Evolutionary conservation across 768 basidiomycete species (phyloP).

Genomic region (Dioszegia crocea): DNA sequence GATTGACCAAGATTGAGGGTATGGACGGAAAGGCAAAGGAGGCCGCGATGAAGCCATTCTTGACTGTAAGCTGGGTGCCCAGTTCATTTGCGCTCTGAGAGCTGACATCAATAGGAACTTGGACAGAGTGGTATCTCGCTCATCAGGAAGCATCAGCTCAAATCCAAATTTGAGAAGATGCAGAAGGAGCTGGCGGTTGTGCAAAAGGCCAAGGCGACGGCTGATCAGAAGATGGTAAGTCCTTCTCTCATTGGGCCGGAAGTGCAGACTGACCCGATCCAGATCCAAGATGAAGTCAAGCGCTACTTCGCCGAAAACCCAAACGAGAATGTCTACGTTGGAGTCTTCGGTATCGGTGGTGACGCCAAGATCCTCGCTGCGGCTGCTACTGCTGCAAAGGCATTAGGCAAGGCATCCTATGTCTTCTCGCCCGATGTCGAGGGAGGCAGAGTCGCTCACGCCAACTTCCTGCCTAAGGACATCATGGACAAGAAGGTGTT

Average conservation of each 20-base stretch:
- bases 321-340: slow-evolving; percentile 65
- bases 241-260: background rate
- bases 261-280: no score
- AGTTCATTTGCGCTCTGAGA: background rate
- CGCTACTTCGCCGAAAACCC: slow-evolving; percentile 74
- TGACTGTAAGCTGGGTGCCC: slow-evolving; percentile 30
- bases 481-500: slow-evolving; percentile 56
- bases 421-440: slow-evolving; percentile 74
- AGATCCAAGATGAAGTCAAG: slow-evolving; percentile 69
- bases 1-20: slow-evolving; percentile 61
- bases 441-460: slow-evolving; percentile 74
- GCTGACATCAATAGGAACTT: slow-evolving; percentile 62
- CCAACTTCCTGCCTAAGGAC: slow-evolving; percentile 72
- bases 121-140: slow-evolving; percentile 85
- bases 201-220: slow-evolving; percentile 72
- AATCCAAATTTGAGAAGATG: slow-evolving; percentile 64
- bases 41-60: slow-evolving; percentile 71
- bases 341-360: slow-evolving; percentile 69
- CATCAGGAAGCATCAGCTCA: slow-evolving; percentile 71
- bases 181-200: slow-evolving; percentile 82
- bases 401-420: slow-evolving; percentile 77
- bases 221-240: slow-evolving; percentile 70
- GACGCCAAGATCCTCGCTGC: slow-evolving; percentile 63
- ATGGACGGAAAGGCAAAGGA: slow-evolving; percentile 77
- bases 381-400: slow-evolving; percentile 72